These are phyloP conservation scores for Albizia julibrissin DNA, from an alignment of 306 rosid genomes.

Conservation along the genomic window DNA sequence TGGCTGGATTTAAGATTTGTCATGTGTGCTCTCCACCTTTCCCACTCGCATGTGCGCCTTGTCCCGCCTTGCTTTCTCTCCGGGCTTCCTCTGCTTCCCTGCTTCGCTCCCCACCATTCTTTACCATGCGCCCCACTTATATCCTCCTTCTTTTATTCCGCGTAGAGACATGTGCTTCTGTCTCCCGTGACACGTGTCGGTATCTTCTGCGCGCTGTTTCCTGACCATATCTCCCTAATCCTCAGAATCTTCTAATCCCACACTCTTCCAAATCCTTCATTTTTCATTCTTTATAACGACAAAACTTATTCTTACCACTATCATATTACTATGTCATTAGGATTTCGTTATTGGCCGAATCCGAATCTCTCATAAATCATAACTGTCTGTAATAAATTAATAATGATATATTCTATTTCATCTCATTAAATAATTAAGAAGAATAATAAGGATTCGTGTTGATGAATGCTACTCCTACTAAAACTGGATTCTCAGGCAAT, in stretches of 20 bases:
- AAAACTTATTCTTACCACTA: neutral
- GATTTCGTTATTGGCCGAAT: neutral
- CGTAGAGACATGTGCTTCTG: neutral
- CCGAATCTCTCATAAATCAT: neutral
- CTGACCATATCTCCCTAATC: slow-evolving; percentile 20
- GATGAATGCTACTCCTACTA: neutral
- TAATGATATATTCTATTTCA: neutral
- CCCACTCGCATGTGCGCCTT: slow-evolving; percentile 39
- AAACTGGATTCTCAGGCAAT: neutral
- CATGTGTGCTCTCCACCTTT: slow-evolving; percentile 23
- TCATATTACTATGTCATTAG: neutral
- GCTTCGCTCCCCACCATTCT: slow-evolving; percentile 1
- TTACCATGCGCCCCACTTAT: neutral
- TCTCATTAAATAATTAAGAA: neutral
- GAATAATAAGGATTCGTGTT: neutral
- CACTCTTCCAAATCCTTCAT: neutral
- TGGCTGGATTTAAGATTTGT: slow-evolving; percentile 6
- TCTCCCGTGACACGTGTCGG: neutral
- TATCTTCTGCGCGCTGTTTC: neutral
- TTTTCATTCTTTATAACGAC: neutral
- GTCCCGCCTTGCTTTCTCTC: slow-evolving; percentile 24
- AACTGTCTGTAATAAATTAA: neutral
- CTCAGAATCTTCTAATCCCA: slow-evolving; percentile 2
- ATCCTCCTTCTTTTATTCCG: neutral
- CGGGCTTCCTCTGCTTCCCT: neutral